Conservation (phyloP, 257 asterid species). For the Thymus mandschuricus region DNA sequence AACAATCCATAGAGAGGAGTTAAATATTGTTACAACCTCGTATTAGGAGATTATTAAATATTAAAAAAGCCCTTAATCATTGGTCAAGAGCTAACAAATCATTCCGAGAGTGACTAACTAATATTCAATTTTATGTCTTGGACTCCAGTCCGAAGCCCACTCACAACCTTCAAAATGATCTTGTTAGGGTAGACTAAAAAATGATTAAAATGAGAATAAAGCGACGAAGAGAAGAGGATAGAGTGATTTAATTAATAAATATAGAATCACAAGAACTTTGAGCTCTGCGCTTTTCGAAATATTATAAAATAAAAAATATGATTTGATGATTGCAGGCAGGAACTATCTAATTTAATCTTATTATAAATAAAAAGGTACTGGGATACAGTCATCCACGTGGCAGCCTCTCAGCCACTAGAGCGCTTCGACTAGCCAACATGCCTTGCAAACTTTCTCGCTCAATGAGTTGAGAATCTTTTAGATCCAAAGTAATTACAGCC, state of each 20-base stretch:
- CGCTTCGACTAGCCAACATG: slow-evolving; percentile 22
- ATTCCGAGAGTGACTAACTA: slow-evolving; percentile 28
- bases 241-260: neutral
- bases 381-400: slow-evolving; percentile 44
- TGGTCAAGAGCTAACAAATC: slow-evolving; percentile 16
- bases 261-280: slow-evolving; percentile 9
- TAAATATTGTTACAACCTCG: slow-evolving; percentile 13
- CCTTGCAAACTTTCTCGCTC: slow-evolving; percentile 20
- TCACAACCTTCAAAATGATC: neutral
- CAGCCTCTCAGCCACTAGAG: slow-evolving; percentile 38
- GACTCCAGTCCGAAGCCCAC: slow-evolving; percentile 1
- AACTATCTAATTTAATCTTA: neutral
- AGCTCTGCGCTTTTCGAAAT: neutral
- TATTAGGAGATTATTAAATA: neutral
- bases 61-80: slow-evolving; percentile 16
- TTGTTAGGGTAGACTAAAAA: neutral
- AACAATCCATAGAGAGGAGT: neutral
- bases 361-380: neutral
- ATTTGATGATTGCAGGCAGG: neutral
- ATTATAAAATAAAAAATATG: neutral
- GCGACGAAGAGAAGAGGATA: neutral
- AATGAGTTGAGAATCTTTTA: slow-evolving; percentile 26
- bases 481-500: neutral
- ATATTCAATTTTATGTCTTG: neutral
- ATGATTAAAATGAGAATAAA: neutral